Percentiles rank a stretch among this genome's conserved stretches.
These are phyloP conservation scores for Trypanosoma cruzi DNA, from an alignment of 208 protist species.

Conservation along the genomic window DNA sequence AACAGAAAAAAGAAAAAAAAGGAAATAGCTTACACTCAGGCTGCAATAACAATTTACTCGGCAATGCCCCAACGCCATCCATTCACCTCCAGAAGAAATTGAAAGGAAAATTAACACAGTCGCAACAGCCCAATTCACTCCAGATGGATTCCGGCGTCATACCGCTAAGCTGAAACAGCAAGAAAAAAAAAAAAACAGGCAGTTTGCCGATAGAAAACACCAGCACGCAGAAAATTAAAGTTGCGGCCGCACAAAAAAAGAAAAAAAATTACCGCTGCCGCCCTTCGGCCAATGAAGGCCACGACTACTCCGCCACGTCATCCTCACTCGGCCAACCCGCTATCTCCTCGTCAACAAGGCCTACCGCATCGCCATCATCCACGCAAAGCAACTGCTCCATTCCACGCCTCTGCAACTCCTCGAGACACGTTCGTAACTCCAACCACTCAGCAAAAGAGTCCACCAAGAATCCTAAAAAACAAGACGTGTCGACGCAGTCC, in stretches of 20 bases:
- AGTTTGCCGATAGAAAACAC: background rate
- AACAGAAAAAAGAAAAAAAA: background rate
- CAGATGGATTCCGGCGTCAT: background rate
- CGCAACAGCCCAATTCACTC: background rate
- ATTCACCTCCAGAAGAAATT: background rate
- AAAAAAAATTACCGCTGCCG: no score
- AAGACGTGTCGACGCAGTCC: slow-evolving; percentile 62
- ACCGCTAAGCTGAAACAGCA: background rate
- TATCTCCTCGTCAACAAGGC: background rate
- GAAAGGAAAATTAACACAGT: background rate
- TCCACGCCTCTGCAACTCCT: background rate
- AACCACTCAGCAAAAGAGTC: slow-evolving; percentile 38
- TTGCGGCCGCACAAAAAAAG: no score
- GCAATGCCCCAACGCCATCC: background rate
- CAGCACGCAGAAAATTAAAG: no score
- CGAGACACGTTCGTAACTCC: slow-evolving; percentile 33
- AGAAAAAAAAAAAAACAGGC: slow-evolving; percentile 3
- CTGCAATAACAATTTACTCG: background rate
- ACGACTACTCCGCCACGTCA: background rate
- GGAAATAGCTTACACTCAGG: background rate
- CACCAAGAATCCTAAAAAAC: slow-evolving; percentile 71
- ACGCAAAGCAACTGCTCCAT: slow-evolving; percentile 19
- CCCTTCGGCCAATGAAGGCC: no score
- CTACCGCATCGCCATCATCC: background rate
- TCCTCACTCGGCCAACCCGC: slow-evolving; percentile 22